A percentile compares a stretch with the other conserved stretches of the same genome.
phyloP scores from a whole-genome alignment of 768 basidiomycete species.

The Leccinum disarticulatum region DNA sequence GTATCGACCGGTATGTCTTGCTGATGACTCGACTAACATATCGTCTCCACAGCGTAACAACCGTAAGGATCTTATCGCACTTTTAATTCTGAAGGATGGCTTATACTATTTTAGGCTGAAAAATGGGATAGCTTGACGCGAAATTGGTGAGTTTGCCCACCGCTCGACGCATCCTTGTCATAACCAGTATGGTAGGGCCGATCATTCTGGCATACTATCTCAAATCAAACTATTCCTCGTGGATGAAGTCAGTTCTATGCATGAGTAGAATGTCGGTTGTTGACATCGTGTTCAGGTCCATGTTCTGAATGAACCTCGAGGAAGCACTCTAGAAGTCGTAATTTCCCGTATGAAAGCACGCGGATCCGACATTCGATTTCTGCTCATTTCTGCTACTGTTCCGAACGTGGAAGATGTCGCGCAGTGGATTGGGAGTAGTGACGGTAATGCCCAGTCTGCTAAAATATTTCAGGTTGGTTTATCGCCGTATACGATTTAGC shows the following conservation, averaged over 20 bases:
- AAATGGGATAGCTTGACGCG: slow-evolving; percentile 96
- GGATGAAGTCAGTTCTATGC: slow-evolving; percentile 58
- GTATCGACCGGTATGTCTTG: slow-evolving; percentile 19
- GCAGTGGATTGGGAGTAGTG: slow-evolving; percentile 69
- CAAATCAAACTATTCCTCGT: slow-evolving; percentile 81
- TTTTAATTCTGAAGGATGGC: not conserved
- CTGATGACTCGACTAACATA: slow-evolving; percentile 4
- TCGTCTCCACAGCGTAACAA: slow-evolving; percentile 58
- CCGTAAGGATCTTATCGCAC: slow-evolving; percentile 43
- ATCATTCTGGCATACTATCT: slow-evolving; percentile 64
- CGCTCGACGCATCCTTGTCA: not conserved
- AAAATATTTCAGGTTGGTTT: slow-evolving; percentile 63
- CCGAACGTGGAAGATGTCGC: slow-evolving; percentile 93
- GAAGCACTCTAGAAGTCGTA: slow-evolving; percentile 93
- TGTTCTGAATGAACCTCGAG: slow-evolving; percentile 85
- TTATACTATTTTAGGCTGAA: slow-evolving; percentile 60
- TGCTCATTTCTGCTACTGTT: slow-evolving; percentile 90
- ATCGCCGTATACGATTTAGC: not conserved
- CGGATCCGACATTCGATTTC: slow-evolving; percentile 70
- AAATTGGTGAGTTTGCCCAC: slow-evolving; percentile 64
- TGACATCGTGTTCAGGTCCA: slow-evolving; percentile 62
- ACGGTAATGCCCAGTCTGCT: slow-evolving; percentile 43
- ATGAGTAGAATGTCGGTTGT: not conserved
- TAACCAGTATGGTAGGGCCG: slow-evolving; percentile 42
- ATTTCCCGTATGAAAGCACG: slow-evolving; percentile 87